phyloP scores from a whole-genome alignment of 345 rosid genomes.

The Arabis alpina region DNA sequence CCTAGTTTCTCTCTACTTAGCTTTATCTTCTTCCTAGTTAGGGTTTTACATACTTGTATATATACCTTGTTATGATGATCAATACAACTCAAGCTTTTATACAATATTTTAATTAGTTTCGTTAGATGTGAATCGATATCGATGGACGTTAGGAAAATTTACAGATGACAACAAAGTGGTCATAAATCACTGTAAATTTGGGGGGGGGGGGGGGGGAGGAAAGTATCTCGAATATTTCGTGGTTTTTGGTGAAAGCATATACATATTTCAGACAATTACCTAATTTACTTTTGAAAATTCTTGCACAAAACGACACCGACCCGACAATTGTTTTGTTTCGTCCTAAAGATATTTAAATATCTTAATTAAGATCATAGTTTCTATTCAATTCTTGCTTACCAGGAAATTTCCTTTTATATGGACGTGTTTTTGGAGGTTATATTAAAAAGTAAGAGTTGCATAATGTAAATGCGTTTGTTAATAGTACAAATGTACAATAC shows the following conservation, averaged over 20 bases:
- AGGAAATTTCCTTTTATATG: not conserved
- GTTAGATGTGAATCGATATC: slow-evolving; percentile 1
- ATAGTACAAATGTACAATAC: not conserved
- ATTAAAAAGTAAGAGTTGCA: not conserved
- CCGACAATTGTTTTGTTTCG: slow-evolving; percentile 32
- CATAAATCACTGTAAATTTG: not conserved
- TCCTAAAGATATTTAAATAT: slow-evolving; percentile 24
- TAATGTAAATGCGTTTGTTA: slow-evolving; percentile 23
- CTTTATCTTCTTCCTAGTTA: no score
- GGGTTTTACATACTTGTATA: no score
- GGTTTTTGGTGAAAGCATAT: slow-evolving; percentile 32
- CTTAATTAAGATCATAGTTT: slow-evolving; percentile 1
- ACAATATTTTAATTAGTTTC: not conserved
- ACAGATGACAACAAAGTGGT: slow-evolving; percentile 21
- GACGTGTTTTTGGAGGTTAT: no score
- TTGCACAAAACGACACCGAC: slow-evolving; percentile 34
- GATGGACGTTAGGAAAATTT: not conserved
- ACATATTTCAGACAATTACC: slow-evolving; percentile 28
- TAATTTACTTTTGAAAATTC: slow-evolving; percentile 33
- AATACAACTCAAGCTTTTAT: no score
- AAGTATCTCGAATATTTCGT: slow-evolving; percentile 21
- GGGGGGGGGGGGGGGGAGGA: not conserved
- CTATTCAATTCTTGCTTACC: slow-evolving; percentile 26
- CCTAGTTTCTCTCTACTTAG: no score
- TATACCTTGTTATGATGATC: no score